Evolutionary conservation across 352 stramenopile species (phyloP).

Genomic region (Pythium phragmiticola): DNA sequence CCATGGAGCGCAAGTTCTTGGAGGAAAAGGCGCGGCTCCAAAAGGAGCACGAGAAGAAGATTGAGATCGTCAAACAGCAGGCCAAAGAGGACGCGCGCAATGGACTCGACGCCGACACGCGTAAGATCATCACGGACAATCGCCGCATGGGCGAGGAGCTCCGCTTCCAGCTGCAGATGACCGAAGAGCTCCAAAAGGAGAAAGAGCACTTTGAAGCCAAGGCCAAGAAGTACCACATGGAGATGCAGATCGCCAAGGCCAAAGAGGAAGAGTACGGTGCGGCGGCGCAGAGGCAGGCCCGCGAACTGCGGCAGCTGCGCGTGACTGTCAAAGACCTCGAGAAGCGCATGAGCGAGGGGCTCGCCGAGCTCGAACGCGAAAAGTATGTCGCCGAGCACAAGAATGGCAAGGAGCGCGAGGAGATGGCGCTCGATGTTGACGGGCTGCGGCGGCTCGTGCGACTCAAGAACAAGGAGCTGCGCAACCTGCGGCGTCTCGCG

Average conservation of each 20-base stretch:
- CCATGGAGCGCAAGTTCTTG: constrained; percentile 87
- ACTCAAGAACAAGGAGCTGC: constrained; percentile 94
- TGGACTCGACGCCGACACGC: constrained; percentile 87
- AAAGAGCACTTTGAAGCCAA: constrained; percentile 66
- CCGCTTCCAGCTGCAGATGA: constrained; percentile 90
- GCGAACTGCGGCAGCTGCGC: constrained; percentile 74
- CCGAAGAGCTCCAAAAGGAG: constrained; percentile 85
- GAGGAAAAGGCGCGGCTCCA: constrained; percentile 81
- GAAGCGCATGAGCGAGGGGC: constrained; percentile 62
- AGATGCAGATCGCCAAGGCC: constrained; percentile 74
- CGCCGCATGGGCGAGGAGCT: constrained; percentile 92
- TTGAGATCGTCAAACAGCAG: constrained; percentile 84
- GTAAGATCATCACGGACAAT: constrained; percentile 92
- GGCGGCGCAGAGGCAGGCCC: constrained; percentile 70
- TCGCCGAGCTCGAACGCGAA: constrained; percentile 70
- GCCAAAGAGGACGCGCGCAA: constrained; percentile 89
- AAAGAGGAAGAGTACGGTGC: constrained; percentile 89
- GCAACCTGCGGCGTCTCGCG: constrained; percentile 83
- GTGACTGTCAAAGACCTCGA: constrained; percentile 74
- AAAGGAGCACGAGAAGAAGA: constrained; percentile 85
- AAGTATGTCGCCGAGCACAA: constrained; percentile 48
- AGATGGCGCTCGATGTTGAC: constrained; percentile 83
- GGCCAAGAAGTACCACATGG: constrained; percentile 57
- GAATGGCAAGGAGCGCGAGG: constrained; percentile 68
- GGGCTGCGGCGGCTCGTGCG: constrained; percentile 83